Base-by-base conservation (phyloP, 352 stramenopile species). In the Thraustochytrium sp. region DNA sequence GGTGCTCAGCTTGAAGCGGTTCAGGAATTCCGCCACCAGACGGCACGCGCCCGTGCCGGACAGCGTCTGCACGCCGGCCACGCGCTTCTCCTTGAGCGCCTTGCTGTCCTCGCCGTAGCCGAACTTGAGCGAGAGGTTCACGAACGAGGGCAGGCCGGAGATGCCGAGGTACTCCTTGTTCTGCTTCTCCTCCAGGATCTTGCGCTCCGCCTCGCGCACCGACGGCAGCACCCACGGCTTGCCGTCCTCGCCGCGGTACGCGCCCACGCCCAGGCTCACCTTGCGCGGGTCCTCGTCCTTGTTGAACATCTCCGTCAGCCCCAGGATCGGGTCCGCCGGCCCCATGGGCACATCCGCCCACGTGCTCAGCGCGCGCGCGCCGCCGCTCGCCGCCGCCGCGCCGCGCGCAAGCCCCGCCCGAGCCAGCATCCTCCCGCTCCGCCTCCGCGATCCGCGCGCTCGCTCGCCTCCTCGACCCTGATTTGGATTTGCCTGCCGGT, bases 261-360 rank as follows among this genome's bases (percentile, higher is more conserved):
- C 97, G 82, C 97, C 97, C n/a, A 99, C 97, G 63, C 97, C 97
- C 34, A 99, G 88, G 90, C 93, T 96, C 3, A 99, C 93, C 89
- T 99, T 99, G 62, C 91, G 86, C 65, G 93, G 53, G 87, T 98
- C 93, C 40, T 91, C 90, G 89, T 97, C 96, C 88, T 96, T 89
- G 54, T 90, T 87, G 82, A 94, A 95, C n/a, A 88, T 85, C 40
- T 89, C 86, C 40, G 86, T 86, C 59, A 90, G 63, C 29, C 82
- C 82, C 3, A 88, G 85, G 82, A 89, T 87, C 29, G 84, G 84
- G 84, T 88, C 82, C 44, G 86, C 40, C 31, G 85, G 87, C 3
- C 42, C 84, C 84, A 87, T 48, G 29, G 77, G 78, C 40, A 86
- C 38, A 13, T 51, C 54, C 8, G 75, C 59, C 40, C 44, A 84